A percentile compares a stretch with the other conserved stretches of the same genome.
Conservation (phyloP, 306 rosid genomes). For the Medicago lupulina region DNA sequence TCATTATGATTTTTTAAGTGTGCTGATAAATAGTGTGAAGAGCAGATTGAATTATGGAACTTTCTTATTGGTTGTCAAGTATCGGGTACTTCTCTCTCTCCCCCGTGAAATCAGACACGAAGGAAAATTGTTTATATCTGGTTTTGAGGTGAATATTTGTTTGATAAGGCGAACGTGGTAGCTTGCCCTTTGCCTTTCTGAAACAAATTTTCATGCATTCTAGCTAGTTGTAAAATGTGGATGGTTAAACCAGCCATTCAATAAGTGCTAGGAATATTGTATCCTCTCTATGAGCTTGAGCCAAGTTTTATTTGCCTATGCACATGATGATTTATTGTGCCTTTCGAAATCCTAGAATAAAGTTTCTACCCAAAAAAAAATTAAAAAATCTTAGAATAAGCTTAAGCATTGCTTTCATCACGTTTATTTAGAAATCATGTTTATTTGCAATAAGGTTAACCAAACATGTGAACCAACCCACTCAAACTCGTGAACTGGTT, state of each 20-base stretch:
- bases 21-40: constrained; percentile 28
- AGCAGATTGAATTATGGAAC: constrained; percentile 4
- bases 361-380: too few relatives aligned
- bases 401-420: background rate
- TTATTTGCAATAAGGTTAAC: too few relatives aligned
- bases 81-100: background rate
- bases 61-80: background rate
- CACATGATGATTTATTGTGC: background rate
- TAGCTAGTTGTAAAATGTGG: background rate
- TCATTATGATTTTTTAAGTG: constrained; percentile 25
- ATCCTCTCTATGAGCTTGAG: background rate
- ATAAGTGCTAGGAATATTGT: background rate
- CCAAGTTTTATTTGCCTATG: background rate
- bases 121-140: background rate
- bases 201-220: too few relatives aligned
- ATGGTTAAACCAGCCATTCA: background rate
- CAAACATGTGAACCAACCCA: too few relatives aligned
- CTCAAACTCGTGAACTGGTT: too few relatives aligned
- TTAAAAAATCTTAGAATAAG: too few relatives aligned
- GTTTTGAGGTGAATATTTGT: background rate
- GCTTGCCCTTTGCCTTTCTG: too few relatives aligned
- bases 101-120: background rate
- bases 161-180: background rate
- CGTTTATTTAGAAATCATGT: too few relatives aligned
- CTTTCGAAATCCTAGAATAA: background rate